Percentiles rank a stretch among this genome's conserved stretches.
Conservation (phyloP, 2,329 filamentous ascomycete species). For the Ramichloridium luteum region DNA sequence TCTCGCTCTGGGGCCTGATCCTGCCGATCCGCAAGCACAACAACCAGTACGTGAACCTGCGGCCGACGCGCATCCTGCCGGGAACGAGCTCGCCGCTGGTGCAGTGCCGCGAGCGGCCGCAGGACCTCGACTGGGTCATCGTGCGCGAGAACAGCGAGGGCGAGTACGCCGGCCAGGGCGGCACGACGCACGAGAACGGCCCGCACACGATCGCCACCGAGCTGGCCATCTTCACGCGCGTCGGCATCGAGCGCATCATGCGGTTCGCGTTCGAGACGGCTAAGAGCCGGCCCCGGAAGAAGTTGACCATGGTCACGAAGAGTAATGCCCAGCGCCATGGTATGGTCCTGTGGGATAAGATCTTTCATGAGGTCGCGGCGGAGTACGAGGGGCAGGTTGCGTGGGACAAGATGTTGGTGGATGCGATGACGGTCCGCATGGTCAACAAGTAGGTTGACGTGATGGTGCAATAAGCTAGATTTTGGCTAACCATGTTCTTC, state of each 20-base stretch:
- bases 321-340: constrained; percentile 37
- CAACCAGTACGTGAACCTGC: constrained; percentile 57
- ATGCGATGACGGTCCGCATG: constrained; percentile 40
- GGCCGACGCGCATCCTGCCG: constrained; percentile 37
- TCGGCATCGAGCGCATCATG: constrained; percentile 37
- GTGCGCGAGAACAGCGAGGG: constrained; percentile 38
- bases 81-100: constrained; percentile 31
- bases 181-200: constrained; percentile 31
- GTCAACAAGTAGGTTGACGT: too few relatives aligned
- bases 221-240: constrained; percentile 35
- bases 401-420: constrained; percentile 39
- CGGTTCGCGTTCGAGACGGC: constrained; percentile 38
- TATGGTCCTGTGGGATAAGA: constrained; percentile 38
- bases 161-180: constrained; percentile 37
- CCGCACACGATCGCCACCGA: constrained; percentile 33
- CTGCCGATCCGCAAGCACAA: constrained; percentile 55
- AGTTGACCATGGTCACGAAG: constrained; percentile 40
- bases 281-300: constrained; percentile 30
- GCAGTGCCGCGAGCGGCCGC: constrained; percentile 22
- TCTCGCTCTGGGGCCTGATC: constrained; percentile 54
- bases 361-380: constrained; percentile 35
- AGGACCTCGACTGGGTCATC: constrained; percentile 37
- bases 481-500: too few relatives aligned
- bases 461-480: too few relatives aligned
- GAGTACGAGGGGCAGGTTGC: constrained; percentile 33